Evolutionary conservation across 1,139 yeast species (phyloP).

Genomic region (Pichia inconspicua): DNA sequence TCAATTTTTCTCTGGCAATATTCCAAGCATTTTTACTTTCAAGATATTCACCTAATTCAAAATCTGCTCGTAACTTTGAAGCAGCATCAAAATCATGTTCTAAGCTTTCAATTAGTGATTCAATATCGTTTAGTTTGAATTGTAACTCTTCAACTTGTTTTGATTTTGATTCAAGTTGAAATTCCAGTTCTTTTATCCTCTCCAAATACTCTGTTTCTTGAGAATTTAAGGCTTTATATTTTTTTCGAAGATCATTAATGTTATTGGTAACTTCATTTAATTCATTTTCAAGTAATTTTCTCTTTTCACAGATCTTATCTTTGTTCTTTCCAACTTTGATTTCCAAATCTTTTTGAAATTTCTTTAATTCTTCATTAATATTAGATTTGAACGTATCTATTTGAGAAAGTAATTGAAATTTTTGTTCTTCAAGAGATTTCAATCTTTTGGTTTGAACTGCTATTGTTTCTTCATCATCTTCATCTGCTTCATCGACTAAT

Average conservation of each 20-base stretch:
- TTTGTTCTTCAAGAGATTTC: conserved; percentile 1
- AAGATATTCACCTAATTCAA: conserved; percentile 7
- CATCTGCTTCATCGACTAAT: conserved; percentile 4
- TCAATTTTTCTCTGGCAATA: not conserved
- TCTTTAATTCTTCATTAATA: not conserved
- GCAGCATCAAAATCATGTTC: conserved; percentile 5
- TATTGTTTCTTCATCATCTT: conserved; percentile 5
- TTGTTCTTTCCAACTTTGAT: not conserved
- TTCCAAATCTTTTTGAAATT: not conserved
- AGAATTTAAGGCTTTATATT: not conserved
- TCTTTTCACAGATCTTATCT: not conserved
- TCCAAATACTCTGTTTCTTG: not conserved
- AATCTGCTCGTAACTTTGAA: conserved; percentile 4
- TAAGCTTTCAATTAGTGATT: conserved; percentile 4
- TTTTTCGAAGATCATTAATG: not conserved
- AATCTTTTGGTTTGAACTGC: not conserved
- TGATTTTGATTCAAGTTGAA: not conserved
- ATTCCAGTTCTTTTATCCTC: not conserved
- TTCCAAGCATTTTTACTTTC: conserved; percentile 1
- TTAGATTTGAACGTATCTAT: conserved; percentile 6
- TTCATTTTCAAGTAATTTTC: not conserved
- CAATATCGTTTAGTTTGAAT: conserved; percentile 4
- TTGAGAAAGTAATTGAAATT: not conserved
- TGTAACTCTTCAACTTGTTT: not conserved
- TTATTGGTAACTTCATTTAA: not conserved